Evolutionary conservation across 768 basidiomycete genomes (phyloP).

Genomic region (Russula sp.): DNA sequence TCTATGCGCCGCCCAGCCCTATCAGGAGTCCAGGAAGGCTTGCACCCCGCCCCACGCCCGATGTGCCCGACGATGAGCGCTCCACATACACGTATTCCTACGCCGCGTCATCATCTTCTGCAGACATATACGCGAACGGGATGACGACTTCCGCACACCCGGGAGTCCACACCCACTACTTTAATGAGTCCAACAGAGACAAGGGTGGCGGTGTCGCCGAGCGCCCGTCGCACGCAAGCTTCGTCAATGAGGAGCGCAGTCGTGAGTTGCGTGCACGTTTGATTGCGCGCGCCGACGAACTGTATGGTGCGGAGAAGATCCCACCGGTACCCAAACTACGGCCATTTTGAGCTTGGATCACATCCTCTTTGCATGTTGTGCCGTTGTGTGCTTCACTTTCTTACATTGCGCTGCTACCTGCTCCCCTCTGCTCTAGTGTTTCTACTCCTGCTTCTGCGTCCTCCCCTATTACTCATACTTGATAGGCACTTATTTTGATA

Average conservation of each 20-base stretch:
- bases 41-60: neutral
- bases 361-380: neutral
- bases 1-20: neutral
- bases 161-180: constrained; percentile 7
- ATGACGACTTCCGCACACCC: neutral
- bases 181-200: neutral
- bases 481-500: neutral
- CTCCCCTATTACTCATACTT: neutral
- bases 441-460: neutral
- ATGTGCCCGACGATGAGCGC: constrained; percentile 15
- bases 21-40: neutral
- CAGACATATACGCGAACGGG: neutral
- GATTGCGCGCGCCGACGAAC: constrained; percentile 3
- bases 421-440: neutral
- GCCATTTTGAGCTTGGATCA: neutral
- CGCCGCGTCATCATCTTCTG: neutral
- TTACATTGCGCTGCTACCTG: neutral
- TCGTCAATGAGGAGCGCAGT: constrained; percentile 13
- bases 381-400: neutral
- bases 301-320: constrained; percentile 4
- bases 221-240: neutral
- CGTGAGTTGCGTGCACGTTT: constrained; percentile 11
- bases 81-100: constrained; percentile 10
- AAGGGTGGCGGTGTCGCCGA: neutral
- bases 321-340: constrained; percentile 16